Percentiles rank a stretch among this genome's conserved stretches.
These are phyloP conservation scores for Clarireedia sp. DNA, from an alignment of 2,329 filamentous ascomycete genomes.

Conservation along the genomic window DNA sequence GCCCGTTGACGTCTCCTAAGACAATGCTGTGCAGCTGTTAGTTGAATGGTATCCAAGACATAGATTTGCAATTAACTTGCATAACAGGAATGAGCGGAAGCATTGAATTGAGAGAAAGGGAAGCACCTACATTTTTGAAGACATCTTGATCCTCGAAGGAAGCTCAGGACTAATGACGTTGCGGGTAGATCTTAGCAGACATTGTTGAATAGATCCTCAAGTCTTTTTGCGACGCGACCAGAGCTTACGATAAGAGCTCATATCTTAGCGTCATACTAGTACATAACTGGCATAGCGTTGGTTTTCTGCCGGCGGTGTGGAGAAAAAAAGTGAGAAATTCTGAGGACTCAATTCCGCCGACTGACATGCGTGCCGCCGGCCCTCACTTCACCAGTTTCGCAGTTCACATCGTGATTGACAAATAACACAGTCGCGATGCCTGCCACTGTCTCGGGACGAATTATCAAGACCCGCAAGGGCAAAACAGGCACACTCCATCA, in stretches of 20 bases:
- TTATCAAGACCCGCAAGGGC: constrained; percentile 60
- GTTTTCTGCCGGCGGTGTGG: background rate
- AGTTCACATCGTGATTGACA: constrained; percentile 2
- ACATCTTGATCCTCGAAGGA: background rate
- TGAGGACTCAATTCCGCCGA: background rate
- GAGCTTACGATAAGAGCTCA: constrained; percentile 6
- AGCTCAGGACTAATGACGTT: too few species aligned
- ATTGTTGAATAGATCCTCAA: too few species aligned
- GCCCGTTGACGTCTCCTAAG: constrained; percentile 74
- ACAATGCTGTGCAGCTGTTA: constrained; percentile 38
- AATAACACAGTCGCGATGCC: constrained; percentile 42
- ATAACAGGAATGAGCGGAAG: background rate
- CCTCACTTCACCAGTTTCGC: background rate
- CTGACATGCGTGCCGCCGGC: background rate
- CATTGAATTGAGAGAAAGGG: background rate
- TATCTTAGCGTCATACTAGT: constrained; percentile 9
- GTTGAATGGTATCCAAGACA: background rate
- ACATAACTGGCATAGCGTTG: background rate
- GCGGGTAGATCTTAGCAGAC: too few species aligned
- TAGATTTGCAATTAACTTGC: background rate
- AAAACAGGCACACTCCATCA: constrained; percentile 66
- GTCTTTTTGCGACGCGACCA: constrained; percentile 7
- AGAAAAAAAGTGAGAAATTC: constrained; percentile 6
- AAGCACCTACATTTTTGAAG: constrained; percentile 12
- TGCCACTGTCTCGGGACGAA: constrained; percentile 55